Percentiles rank a stretch among this genome's conserved stretches.
Conservation (phyloP, 2,329 filamentous ascomycete species). For the Parafenestella ontariensis region DNA sequence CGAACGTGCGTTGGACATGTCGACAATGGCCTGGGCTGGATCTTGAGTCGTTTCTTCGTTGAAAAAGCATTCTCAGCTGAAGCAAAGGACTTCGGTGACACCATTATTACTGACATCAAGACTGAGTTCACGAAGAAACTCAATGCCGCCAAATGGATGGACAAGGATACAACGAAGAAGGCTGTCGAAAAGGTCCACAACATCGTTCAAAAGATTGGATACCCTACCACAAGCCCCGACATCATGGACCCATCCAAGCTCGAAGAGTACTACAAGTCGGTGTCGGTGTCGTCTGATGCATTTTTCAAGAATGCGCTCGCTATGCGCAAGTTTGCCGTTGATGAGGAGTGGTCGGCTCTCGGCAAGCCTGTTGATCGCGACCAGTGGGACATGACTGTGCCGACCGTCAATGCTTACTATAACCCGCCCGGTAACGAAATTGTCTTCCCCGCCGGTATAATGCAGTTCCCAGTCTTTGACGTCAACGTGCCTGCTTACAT, state of each 20-base stretch:
- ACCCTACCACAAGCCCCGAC: slow-evolving; percentile 67
- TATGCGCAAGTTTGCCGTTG: slow-evolving; percentile 57
- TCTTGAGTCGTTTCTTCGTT: slow-evolving; percentile 74
- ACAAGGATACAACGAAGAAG: slow-evolving; percentile 63
- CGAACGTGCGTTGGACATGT: slow-evolving; percentile 67
- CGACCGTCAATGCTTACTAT: slow-evolving; percentile 70
- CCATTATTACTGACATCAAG: slow-evolving; percentile 75
- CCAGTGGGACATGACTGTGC: slow-evolving; percentile 66
- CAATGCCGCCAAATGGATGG: slow-evolving; percentile 69
- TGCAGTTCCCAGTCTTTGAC: slow-evolving; percentile 73
- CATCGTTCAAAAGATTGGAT: slow-evolving; percentile 73
- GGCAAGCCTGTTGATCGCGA: slow-evolving; percentile 67
- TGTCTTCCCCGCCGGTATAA: slow-evolving; percentile 71
- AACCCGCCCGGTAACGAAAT: slow-evolving; percentile 71
- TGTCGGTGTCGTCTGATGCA: slow-evolving; percentile 58
- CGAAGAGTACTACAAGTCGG: slow-evolving; percentile 62
- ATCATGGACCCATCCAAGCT: slow-evolving; percentile 65
- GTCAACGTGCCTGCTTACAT: slow-evolving; percentile 69
- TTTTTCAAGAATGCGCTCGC: slow-evolving; percentile 67
- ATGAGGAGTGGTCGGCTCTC: slow-evolving; percentile 63
- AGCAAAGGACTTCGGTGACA: slow-evolving; percentile 70
- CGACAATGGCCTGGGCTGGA: slow-evolving; percentile 69
- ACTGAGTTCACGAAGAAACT: slow-evolving; percentile 69
- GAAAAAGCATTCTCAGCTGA: slow-evolving; percentile 71
- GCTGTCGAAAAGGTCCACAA: slow-evolving; percentile 71